Evolutionary conservation across 352 stramenopile species (phyloP), one percentile per base, ranked within the genome.

Genomic region (Elongisporangium prolatum): DNA sequence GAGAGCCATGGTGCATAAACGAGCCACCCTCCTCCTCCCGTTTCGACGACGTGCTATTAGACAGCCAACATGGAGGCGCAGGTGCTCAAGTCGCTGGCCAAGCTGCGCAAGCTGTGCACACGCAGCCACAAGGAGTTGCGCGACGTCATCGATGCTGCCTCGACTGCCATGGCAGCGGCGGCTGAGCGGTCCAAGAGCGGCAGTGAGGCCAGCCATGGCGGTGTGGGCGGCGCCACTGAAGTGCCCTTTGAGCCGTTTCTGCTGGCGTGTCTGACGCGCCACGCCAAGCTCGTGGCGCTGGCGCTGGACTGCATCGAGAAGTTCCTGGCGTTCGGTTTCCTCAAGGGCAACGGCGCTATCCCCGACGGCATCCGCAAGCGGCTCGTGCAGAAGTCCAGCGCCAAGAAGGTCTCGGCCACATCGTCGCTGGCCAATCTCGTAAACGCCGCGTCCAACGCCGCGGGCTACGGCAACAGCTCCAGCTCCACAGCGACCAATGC

Each of bases 301-400:
- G 83, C 88, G 13, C 63, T 97, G 54, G 91, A 97, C 61, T 93
- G 80, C 47, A 80, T 97, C 52, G 88, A 97, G 59, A 97, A 96
- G 66, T 90, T 97, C 63, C 61, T 96, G 44, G 85, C 86, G 40
- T 96, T 96, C 56, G 88, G 88, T 1, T 96, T 93, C 59, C 57
- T 96, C 2, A 67, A 74, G 13, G 84, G 87, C 38, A 79, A 83
- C 13, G 75, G 74, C 1, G 71, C 64, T 21, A 88, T 91, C 57
- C 76, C 81, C 0, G 78, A 86, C 2, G 72, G 72, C 40, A 76
- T 91, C 11, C 69, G 80, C 47, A 85, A 84, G 54, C 79, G 79
- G 1, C 59, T 93, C 3, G 72, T 84, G 22, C 80, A 89, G 48
- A 88, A 87, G 57, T 71, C 72, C 1, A 69, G 71, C 48, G 65